Percentiles rank a stretch among this genome's conserved stretches.
Evolutionary conservation across 208 protist genomes (phyloP).

Genomic region (Acanthamoeba castellanii): DNA sequence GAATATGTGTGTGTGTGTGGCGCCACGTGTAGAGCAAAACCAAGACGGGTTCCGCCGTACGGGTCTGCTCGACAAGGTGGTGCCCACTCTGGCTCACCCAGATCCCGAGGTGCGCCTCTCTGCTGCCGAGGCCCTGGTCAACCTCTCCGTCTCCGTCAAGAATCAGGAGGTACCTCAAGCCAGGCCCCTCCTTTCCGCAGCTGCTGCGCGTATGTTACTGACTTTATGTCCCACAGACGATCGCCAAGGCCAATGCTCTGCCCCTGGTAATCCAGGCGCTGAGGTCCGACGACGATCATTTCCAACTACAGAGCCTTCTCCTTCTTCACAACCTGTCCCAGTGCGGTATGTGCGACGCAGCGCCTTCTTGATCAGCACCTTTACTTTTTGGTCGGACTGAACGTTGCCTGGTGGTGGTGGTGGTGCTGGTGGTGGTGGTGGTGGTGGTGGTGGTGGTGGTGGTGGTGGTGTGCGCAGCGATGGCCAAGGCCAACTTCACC

Average conservation of each 20-base stretch:
- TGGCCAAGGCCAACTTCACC: slow-evolving; percentile 1
- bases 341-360: background rate
- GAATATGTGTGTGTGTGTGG: background rate
- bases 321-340: slow-evolving; percentile 8
- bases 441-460: background rate
- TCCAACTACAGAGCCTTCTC: background rate
- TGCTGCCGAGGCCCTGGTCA: background rate
- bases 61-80: background rate
- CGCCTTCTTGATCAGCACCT: background rate
- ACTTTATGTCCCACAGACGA: background rate
- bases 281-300: background rate
- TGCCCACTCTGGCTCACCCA: background rate
- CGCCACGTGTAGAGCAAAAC: background rate
- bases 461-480: background rate
- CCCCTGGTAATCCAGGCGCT: background rate
- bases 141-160: background rate
- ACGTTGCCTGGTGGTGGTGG: too few relatives aligned
- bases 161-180: slow-evolving; percentile 29
- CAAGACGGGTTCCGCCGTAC: slow-evolving; percentile 17
- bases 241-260: slow-evolving; percentile 3
- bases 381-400: too few relatives aligned
- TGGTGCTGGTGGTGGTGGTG: too few relatives aligned
- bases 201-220: background rate
- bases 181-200: too few relatives aligned
- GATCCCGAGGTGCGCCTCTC: background rate